Percentiles rank a stretch among this genome's conserved stretches.
These are phyloP conservation scores for Aspergillus cejpii DNA, from an alignment of 2,329 filamentous ascomycete genomes.

Conservation along the genomic window DNA sequence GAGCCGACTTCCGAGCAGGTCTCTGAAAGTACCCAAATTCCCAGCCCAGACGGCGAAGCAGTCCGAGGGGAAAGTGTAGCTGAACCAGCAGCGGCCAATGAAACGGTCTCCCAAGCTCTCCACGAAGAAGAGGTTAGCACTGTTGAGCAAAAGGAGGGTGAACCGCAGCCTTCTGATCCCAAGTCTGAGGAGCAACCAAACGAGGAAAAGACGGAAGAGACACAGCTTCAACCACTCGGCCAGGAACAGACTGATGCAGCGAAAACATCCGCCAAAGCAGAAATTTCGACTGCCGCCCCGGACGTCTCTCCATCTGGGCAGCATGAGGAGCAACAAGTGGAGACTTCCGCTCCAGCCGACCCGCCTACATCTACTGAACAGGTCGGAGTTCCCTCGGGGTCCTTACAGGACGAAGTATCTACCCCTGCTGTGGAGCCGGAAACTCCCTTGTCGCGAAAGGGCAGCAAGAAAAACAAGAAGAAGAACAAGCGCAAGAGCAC, in stretches of 20 bases:
- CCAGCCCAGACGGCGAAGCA: too few relatives aligned
- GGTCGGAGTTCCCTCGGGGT: neutral
- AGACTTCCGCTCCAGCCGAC: neutral
- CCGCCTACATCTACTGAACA: neutral
- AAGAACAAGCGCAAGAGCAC: slow-evolving; percentile 18
- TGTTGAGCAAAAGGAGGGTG: neutral
- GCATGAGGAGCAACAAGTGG: neutral
- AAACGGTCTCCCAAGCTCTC: neutral
- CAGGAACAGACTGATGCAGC: neutral
- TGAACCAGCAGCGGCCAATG: neutral
- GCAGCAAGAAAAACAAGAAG: slow-evolving; percentile 20
- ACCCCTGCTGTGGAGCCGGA: slow-evolving; percentile 6
- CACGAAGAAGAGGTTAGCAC: neutral
- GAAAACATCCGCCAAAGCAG: neutral
- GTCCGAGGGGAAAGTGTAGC: neutral
- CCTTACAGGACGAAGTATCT: slow-evolving; percentile 1
- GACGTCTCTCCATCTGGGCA: neutral
- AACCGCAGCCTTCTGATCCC: neutral
- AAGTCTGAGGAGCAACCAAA: neutral
- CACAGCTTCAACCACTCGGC: neutral
- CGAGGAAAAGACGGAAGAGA: neutral
- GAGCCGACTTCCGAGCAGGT: neutral
- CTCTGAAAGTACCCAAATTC: neutral
- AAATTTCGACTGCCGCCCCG: neutral
- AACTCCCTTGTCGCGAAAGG: slow-evolving; percentile 10